Evolutionary conservation across 345 rosid genomes (phyloP).

Genomic region (Murraya paniculata): DNA sequence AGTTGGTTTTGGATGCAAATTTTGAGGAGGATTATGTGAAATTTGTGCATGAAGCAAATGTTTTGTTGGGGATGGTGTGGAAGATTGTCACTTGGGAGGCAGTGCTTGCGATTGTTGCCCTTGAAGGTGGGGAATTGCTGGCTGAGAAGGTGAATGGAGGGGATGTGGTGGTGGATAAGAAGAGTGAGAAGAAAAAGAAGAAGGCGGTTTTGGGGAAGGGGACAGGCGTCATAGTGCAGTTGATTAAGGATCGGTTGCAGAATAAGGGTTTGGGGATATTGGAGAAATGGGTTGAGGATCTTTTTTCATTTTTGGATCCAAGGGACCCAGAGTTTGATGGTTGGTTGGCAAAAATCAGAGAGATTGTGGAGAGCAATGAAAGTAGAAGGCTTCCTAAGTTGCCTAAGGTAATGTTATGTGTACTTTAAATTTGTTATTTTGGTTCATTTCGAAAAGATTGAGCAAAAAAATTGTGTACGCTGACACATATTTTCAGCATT

Average conservation of each 20-base stretch:
- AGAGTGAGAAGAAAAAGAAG: slow-evolving; percentile 66
- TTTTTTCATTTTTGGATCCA: slow-evolving; percentile 44
- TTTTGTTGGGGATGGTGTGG: slow-evolving; percentile 49
- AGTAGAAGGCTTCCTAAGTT: slow-evolving; percentile 91
- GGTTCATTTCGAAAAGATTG: not conserved
- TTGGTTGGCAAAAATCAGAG: slow-evolving; percentile 56
- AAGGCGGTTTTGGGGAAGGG: slow-evolving; percentile 75
- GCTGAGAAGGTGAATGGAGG: slow-evolving; percentile 38
- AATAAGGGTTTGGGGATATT: slow-evolving; percentile 26
- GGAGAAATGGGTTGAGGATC: slow-evolving; percentile 44
- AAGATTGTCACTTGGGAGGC: slow-evolving; percentile 80
- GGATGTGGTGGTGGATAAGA: slow-evolving; percentile 42
- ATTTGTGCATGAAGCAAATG: slow-evolving; percentile 50
- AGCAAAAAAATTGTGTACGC: not conserved
- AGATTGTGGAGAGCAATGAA: slow-evolving; percentile 83
- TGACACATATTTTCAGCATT: not conserved
- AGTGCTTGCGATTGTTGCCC: slow-evolving; percentile 51
- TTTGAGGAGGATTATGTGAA: slow-evolving; percentile 39
- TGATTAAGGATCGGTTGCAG: slow-evolving; percentile 59
- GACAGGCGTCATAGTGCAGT: slow-evolving; percentile 52
- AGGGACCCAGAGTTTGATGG: slow-evolving; percentile 47
- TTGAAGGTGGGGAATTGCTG: slow-evolving; percentile 55
- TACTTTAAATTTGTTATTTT: not conserved
- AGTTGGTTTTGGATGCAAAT: slow-evolving; percentile 32
- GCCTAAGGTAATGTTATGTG: slow-evolving; percentile 58